Evolutionary conservation across 805 yeast species (phyloP).

Genomic region (Nakazawaea pomicola): DNA sequence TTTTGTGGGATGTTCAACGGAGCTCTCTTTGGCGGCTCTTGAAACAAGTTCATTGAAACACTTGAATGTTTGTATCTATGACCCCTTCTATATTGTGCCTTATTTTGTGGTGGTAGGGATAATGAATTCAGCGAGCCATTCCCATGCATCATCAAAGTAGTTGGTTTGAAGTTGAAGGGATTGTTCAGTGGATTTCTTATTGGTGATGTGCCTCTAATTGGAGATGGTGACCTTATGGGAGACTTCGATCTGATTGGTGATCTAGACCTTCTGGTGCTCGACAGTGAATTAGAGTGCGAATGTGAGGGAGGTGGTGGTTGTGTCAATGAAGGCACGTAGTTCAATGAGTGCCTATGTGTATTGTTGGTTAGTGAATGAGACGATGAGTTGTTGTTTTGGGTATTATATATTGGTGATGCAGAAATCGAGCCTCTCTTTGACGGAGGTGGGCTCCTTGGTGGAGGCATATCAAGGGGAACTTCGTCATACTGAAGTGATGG

Average conservation of each 20-base stretch:
- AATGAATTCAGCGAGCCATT: conserved; percentile 19
- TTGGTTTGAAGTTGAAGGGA: conserved; percentile 67
- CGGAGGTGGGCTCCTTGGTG: neutral
- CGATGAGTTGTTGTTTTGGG: conserved; percentile 5
- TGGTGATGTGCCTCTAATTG: conserved; percentile 27
- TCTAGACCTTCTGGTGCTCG: conserved; percentile 12
- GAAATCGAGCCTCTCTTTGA: conserved; percentile 2
- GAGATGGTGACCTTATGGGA: conserved; percentile 23
- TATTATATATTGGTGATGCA: conserved; percentile 5
- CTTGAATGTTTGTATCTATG: conserved; percentile 95
- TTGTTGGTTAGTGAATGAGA: neutral
- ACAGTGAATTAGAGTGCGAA: conserved; percentile 5
- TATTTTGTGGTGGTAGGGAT: conserved; percentile 19
- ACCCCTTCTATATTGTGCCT: conserved; percentile 80
- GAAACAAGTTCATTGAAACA: conserved; percentile 92
- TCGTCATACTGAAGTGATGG: conserved; percentile 8
- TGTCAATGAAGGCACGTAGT: conserved; percentile 9
- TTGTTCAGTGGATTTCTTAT: conserved; percentile 23
- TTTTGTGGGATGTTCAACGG: conserved; percentile 58
- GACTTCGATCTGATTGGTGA: conserved; percentile 23
- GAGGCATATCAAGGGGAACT: conserved; percentile 1
- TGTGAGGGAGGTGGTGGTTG: conserved; percentile 12
- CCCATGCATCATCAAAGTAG: conserved; percentile 32
- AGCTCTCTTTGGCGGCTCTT: conserved; percentile 77
- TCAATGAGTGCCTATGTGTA: conserved; percentile 5